Evolutionary conservation across 2,329 filamentous ascomycete genomes (phyloP).

Genomic region (Dothideomycetes sp.): DNA sequence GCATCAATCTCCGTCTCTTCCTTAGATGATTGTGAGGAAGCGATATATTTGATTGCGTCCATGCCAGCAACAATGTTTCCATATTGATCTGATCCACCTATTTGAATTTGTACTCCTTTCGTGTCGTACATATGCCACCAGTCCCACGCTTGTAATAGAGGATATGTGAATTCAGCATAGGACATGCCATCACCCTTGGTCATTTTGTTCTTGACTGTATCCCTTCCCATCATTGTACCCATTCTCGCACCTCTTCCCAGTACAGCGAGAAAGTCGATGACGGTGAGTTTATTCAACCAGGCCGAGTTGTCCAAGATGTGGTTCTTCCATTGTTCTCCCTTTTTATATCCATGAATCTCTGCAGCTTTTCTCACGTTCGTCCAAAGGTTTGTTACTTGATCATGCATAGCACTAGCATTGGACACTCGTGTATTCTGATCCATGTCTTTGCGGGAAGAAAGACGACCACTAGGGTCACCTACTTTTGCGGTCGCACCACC

Average conservation of each 20-base stretch:
- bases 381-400: conserved; percentile 64
- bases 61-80: conserved; percentile 91
- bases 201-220: conserved; percentile 82
- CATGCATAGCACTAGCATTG: conserved; percentile 58
- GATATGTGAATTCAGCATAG: conserved; percentile 85
- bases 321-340: conserved; percentile 54
- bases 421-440: conserved; percentile 42
- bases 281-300: conserved; percentile 65
- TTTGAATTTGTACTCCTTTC: conserved; percentile 66
- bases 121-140: conserved; percentile 79
- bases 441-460: conserved; percentile 48
- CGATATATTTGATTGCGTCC: conserved; percentile 67
- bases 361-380: conserved; percentile 58
- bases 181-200: conserved; percentile 86
- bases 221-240: conserved; percentile 76
- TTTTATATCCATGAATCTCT: conserved; percentile 51
- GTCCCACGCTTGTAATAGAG: conserved; percentile 89
- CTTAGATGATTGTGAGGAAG: conserved; percentile 29
- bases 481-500: conserved; percentile 68
- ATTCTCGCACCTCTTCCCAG: conserved; percentile 66
- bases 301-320: conserved; percentile 57
- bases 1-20: conserved; percentile 29
- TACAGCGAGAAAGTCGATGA: conserved; percentile 64
- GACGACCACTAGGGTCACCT: conserved; percentile 65
- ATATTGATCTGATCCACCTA: conserved; percentile 91